Base-by-base conservation (phyloP, 371 early-diverging fungal genomes). In the Mortierella sp. region DNA sequence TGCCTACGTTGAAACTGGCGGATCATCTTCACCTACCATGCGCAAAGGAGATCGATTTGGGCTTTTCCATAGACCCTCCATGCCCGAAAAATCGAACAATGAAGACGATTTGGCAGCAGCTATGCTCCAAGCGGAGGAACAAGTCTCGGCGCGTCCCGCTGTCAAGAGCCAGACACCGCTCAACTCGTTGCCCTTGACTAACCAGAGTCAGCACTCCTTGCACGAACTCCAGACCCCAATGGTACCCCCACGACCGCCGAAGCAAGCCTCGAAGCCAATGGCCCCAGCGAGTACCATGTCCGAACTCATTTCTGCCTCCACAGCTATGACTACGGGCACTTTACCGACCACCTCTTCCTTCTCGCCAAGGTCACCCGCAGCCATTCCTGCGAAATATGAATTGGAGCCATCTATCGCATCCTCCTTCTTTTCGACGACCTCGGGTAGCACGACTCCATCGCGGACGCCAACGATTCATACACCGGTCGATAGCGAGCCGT, bases 81-180 rank as follows among this genome's bases (percentile, higher is more conserved):
- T 16, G 29, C 18, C 19, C 5, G 16, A 1, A 21, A 16, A 6
- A 11, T 7, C 37, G 29, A 7, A 21, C 26, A 30, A 66, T 26
- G 75, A 70, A 23, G 62, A 62, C 1, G 70, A 66, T 19, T 29
- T 63, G 59, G 71, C 75, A 21, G 75, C 67, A 9, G 70, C 70
- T 2, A 30, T 70, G 9, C 52, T 67, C 29, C 59, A 60, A 37
- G 71, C 67, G 2, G 75, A 75, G 43, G 75, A 75, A 6, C 4
- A 58, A 14, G 55, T 60, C 25, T 47, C 74, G 6, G 55, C 52
- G 4, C 37, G 9, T 37, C 37, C 37, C 9, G 37, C 37, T 5
- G 37, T 3, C 37, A 37, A 9, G 37, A 37, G 9, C 37, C 37
- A 37, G 37, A 5, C 37, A 37, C 9, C 37, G 9, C 37, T 9